Conservation (phyloP, 495 filamentous ascomycete genomes). For the Aspergillus steynii region DNA sequence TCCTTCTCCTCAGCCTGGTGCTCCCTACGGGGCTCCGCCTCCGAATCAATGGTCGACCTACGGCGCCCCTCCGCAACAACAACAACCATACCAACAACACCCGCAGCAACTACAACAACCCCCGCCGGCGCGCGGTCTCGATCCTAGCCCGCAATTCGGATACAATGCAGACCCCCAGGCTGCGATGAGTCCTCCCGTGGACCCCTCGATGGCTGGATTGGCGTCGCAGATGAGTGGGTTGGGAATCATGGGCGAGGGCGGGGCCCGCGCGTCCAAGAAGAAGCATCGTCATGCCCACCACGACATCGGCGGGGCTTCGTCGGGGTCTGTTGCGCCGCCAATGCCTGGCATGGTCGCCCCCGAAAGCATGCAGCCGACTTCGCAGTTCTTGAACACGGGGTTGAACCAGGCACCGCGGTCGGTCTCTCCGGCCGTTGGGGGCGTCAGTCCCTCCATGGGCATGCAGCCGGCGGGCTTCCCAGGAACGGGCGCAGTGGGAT, state of each 20-base stretch:
- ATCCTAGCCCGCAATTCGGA: constrained; percentile 28
- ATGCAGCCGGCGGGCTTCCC: constrained; percentile 55
- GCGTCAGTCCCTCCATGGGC: constrained; percentile 49
- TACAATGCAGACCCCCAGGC: constrained; percentile 39
- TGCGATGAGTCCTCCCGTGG: constrained; percentile 30
- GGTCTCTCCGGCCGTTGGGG: constrained; percentile 57
- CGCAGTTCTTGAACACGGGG: constrained; percentile 73
- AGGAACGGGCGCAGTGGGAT: constrained; percentile 30
- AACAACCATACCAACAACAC: constrained; percentile 15
- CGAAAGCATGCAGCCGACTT: constrained; percentile 51
- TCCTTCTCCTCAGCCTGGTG: constrained; percentile 58
- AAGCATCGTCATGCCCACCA: constrained; percentile 95
- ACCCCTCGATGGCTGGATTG: constrained; percentile 58
- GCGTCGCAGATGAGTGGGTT: constrained; percentile 86
- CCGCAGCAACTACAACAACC: constrained; percentile 15
- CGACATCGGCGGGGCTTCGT: constrained; percentile 66
- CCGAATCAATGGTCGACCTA: constrained; percentile 47
- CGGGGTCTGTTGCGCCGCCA: constrained; percentile 51
- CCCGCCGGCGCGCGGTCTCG: constrained; percentile 19
- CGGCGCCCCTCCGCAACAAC: constrained; percentile 32
- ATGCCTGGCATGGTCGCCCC: constrained; percentile 64
- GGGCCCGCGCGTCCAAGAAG: constrained; percentile 70
- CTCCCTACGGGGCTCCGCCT: constrained; percentile 41
- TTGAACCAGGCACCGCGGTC: constrained; percentile 50
- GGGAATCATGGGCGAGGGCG: constrained; percentile 66